These are phyloP conservation scores for Isoetes taiwanensis DNA, from an alignment of 75 land plant genomes.

Conservation along the genomic window DNA sequence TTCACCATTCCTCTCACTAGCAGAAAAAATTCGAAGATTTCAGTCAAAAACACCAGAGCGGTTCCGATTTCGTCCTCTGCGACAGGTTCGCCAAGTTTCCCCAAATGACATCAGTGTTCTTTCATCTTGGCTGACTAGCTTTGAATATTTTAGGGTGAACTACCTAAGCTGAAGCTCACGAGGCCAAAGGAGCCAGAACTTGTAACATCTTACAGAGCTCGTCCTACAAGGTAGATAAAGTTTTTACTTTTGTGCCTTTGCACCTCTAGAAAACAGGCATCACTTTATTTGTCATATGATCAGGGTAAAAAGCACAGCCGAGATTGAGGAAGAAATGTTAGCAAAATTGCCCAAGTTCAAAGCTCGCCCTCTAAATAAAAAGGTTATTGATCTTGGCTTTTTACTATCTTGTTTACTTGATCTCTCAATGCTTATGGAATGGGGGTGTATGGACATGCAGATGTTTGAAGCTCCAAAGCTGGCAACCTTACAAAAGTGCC, in stretches of 20 bases:
- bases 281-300: too few species aligned
- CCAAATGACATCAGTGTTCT: neutral
- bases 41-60: conserved; percentile 59
- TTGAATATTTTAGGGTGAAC: conserved; percentile 12
- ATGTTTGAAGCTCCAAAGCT: conserved; percentile 66
- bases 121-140: too few species aligned
- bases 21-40: conserved; percentile 73
- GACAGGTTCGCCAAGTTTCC: conserved; percentile 20
- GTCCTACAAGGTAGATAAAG: conserved; percentile 42
- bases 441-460: too few species aligned
- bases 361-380: conserved; percentile 82
- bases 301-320: conserved; percentile 75
- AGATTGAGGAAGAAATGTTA: conserved; percentile 93
- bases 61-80: too few species aligned
- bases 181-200: conserved; percentile 84
- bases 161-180: conserved; percentile 45
- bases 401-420: too few species aligned
- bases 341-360: conserved; percentile 93
- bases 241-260: neutral
- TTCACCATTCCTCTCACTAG: conserved; percentile 62
- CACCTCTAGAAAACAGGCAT: neutral
- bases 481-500: conserved; percentile 40
- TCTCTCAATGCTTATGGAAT: too few species aligned
- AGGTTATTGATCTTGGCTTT: too few species aligned
- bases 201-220: conserved; percentile 64